Evolutionary conservation across 495 filamentous ascomycete genomes (phyloP).

Genomic region (Aspergillus nanangensis): DNA sequence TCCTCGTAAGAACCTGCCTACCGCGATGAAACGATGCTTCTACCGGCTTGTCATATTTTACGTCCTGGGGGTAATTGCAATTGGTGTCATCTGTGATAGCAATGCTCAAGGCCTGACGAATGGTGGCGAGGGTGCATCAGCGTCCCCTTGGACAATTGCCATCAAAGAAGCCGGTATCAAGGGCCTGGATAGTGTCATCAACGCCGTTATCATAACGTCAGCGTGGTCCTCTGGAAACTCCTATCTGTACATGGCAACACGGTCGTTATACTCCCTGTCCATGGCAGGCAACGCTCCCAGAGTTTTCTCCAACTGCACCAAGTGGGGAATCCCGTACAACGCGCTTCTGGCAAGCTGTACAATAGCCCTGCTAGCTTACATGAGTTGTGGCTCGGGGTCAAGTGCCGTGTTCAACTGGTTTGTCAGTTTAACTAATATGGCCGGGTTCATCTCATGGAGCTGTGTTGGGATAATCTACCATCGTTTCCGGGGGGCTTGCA

Average conservation of each 20-base stretch:
- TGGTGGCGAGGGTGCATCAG: conserved; percentile 29
- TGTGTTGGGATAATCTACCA: conserved; percentile 50
- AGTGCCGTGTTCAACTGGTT: conserved; percentile 46
- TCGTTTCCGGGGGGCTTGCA: conserved; percentile 48
- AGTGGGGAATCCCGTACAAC: conserved; percentile 36
- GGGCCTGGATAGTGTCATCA: conserved; percentile 68
- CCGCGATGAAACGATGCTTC: conserved; percentile 70
- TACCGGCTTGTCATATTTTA: conserved; percentile 79
- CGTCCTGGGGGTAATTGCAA: conserved; percentile 40
- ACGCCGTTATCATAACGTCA: conserved; percentile 63
- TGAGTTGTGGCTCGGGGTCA: too few relatives aligned
- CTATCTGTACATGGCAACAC: conserved; percentile 67
- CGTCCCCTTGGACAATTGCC: conserved; percentile 51
- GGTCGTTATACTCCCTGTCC: conserved; percentile 67
- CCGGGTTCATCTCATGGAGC: conserved; percentile 52
- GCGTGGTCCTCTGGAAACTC: conserved; percentile 65
- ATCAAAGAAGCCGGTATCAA: conserved; percentile 55
- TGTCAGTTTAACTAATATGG: conserved; percentile 48
- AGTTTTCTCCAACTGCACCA: conserved; percentile 41
- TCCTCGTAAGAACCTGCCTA: conserved; percentile 68
- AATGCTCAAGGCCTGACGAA: conserved; percentile 47
- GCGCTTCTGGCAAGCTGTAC: conserved; percentile 23
- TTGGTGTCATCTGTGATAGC: conserved; percentile 42
- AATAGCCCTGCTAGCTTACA: conserved; percentile 23
- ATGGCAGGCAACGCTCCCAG: conserved; percentile 59